Evolutionary conservation across 768 basidiomycete species (phyloP).

Genomic region (Mycena belliarum): DNA sequence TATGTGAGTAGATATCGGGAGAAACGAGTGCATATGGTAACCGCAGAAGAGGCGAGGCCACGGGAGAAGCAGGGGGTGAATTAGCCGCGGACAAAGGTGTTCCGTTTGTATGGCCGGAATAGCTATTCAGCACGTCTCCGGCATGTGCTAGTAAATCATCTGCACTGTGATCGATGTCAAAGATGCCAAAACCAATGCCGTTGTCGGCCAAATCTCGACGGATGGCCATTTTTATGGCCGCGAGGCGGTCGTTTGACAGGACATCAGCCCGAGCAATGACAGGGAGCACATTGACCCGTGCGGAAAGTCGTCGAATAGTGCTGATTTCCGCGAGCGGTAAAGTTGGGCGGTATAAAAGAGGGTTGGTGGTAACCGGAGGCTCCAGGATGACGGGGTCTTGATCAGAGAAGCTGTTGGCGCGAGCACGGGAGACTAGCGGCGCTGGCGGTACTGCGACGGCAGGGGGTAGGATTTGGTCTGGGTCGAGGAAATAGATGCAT

Average conservation of each 20-base stretch:
- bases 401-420: constrained; percentile 72
- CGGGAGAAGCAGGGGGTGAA: constrained; percentile 71
- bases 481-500: constrained; percentile 87
- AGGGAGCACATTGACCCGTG: constrained; percentile 85
- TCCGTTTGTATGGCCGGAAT: constrained; percentile 40
- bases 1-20: constrained; percentile 82
- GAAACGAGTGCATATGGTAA: constrained; percentile 86
- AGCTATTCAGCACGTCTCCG: background rate
- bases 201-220: constrained; percentile 80
- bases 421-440: constrained; percentile 67
- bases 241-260: constrained; percentile 79
- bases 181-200: constrained; percentile 88
- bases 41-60: constrained; percentile 57
- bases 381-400: constrained; percentile 79
- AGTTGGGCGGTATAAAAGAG: constrained; percentile 64
- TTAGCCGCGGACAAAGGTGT: constrained; percentile 48
- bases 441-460: constrained; percentile 65
- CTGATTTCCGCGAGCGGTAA: constrained; percentile 72
- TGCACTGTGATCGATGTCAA: constrained; percentile 66
- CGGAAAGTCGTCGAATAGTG: constrained; percentile 77
- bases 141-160: constrained; percentile 41
- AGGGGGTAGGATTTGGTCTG: constrained; percentile 75
- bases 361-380: constrained; percentile 75
- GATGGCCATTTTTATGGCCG: constrained; percentile 77
- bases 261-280: constrained; percentile 82